Base-by-base conservation (phyloP, 2,329 filamentous ascomycete genomes). In the Epichloe hybrida region DNA sequence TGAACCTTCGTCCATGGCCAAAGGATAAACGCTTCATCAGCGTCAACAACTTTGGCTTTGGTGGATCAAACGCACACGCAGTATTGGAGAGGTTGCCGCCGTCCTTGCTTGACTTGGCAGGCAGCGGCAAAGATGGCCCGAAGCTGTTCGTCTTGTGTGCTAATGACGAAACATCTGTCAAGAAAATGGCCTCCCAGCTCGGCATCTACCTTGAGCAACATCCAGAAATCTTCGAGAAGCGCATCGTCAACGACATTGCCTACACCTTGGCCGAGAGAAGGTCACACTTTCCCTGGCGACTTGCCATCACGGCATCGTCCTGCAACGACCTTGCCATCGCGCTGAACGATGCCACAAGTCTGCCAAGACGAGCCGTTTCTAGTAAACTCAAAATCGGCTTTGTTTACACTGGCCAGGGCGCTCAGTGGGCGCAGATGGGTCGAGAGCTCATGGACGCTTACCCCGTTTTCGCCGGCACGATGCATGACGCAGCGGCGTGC, bases 41-140 rank as follows among this genome's bases (percentile, higher is more conserved):
- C 54, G 62, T 76, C 51, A 75, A 75, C 58, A 69, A 64, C 50
- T 75, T 75, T 50, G 72, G 72, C 2, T 73, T 69, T 41, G 71
- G 69, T 27, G 70, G 66, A 40, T 69, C 71, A 13, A 74, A 74
- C 54, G 69, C 66, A 4, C 71, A 74, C 54, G 63, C 64, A 0
- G 64, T 74, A 2, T 57, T 72, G 17, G 64, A 67, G 50, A 50
- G 49, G 7, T 51, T 51, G 2, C 50, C 54, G 4, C 17, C 40
- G 3, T 41, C 44, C 5, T 15, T 54, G 1, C 2, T 2, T 9
- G 6, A 42, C 3, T 5, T 23, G 1, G 4, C 31, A 3, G 20
- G 11, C n/a, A 8, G 17, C 12, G 20, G 15, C 8, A 49, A 13
- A 21, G 27, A n/a, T 8, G 9, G 17, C 5, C 38, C 27, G 4